Evolutionary conservation across 495 filamentous ascomycete genomes (phyloP).

Genomic region (Daldinia vernicosa): DNA sequence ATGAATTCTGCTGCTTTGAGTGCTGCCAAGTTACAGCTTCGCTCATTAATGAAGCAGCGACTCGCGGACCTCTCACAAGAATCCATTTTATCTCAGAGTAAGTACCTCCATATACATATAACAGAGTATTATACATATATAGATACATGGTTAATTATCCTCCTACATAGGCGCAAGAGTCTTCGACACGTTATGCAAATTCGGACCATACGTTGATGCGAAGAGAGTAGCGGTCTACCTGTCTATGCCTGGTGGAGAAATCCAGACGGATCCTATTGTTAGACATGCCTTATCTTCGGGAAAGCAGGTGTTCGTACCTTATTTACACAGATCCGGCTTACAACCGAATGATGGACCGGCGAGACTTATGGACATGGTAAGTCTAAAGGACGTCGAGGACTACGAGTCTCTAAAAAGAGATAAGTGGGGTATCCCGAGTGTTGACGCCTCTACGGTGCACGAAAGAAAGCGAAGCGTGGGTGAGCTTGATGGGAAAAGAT

Average conservation of each 20-base stretch:
- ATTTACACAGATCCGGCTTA: conserved; percentile 71
- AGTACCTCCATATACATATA: conserved; percentile 23
- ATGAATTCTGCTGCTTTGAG: conserved; percentile 59
- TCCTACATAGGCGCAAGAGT: conserved; percentile 67
- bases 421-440: conserved; percentile 90
- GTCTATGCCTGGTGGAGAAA: conserved; percentile 87
- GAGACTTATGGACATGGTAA: conserved; percentile 93
- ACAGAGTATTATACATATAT: conserved; percentile 13
- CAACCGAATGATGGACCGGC: conserved; percentile 56
- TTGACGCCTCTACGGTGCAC: conserved; percentile 67
- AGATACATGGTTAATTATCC: conserved; percentile 13
- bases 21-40: conserved; percentile 76
- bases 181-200: conserved; percentile 63
- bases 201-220: conserved; percentile 70
- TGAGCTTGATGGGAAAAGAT: conserved; percentile 56
- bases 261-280: conserved; percentile 82
- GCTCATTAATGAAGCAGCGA: conserved; percentile 70
- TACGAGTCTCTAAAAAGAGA: conserved; percentile 79
- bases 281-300: conserved; percentile 77
- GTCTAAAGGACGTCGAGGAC: conserved; percentile 73
- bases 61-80: conserved; percentile 66
- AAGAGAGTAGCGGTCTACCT: conserved; percentile 84
- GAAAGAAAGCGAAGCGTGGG: conserved; percentile 75
- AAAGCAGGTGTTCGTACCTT: conserved; percentile 91
- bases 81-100: conserved; percentile 74